Evolutionary conservation across 2,329 filamentous ascomycete species (phyloP).

Genomic region (Ramularia collo-cygni): DNA sequence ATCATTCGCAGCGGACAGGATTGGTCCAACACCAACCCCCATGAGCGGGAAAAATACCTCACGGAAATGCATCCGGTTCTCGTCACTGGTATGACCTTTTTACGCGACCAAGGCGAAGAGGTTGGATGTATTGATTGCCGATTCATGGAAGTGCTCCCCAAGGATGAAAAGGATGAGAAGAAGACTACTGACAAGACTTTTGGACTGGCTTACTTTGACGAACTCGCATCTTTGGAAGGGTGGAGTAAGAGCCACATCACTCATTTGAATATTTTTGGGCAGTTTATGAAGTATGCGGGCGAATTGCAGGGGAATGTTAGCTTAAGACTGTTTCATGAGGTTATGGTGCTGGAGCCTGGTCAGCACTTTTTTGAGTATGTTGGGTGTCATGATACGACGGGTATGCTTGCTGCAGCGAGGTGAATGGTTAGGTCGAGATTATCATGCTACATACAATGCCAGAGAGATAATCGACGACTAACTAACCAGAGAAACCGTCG

Average conservation of each 20-base stretch:
- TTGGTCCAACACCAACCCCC: slow-evolving; percentile 36
- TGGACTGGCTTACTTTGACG: slow-evolving; percentile 21
- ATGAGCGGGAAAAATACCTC: slow-evolving; percentile 40
- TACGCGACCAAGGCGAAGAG: slow-evolving; percentile 37
- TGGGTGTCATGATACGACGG: slow-evolving; percentile 18
- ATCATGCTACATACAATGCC: too few relatives aligned
- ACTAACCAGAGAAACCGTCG: too few relatives aligned
- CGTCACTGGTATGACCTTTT: slow-evolving; percentile 39
- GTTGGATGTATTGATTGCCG: slow-evolving; percentile 41
- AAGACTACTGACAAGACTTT: slow-evolving; percentile 19
- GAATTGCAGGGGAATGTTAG: slow-evolving; percentile 19
- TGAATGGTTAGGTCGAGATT: too few relatives aligned
- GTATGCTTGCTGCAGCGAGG: too few relatives aligned
- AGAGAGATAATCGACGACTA: too few relatives aligned
- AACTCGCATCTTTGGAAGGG: slow-evolving; percentile 16
- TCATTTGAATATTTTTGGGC: slow-evolving; percentile 20
- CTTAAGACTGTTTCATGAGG: slow-evolving; percentile 19
- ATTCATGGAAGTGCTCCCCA: slow-evolving; percentile 36
- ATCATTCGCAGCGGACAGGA: slow-evolving; percentile 44
- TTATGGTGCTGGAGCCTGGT: slow-evolving; percentile 19
- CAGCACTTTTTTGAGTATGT: slow-evolving; percentile 21
- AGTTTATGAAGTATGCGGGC: slow-evolving; percentile 19
- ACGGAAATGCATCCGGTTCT: slow-evolving; percentile 42
- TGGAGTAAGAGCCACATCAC: slow-evolving; percentile 23
- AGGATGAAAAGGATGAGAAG: slow-evolving; percentile 1